These are phyloP conservation scores for Seiridium cupressi DNA, from an alignment of 2,329 filamentous ascomycete species.

Conservation along the genomic window DNA sequence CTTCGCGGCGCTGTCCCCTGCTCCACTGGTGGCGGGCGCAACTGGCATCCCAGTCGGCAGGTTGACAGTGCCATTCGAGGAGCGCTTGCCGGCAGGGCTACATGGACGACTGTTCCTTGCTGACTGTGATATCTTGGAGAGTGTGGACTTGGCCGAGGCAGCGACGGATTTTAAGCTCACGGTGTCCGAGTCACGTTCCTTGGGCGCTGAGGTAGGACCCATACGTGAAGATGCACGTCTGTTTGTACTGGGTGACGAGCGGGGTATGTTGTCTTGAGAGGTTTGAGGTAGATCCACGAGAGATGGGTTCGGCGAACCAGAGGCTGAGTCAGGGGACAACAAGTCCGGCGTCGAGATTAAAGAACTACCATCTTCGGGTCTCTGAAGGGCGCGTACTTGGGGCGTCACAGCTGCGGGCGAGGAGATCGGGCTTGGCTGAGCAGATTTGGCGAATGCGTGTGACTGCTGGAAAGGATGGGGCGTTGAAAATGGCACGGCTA, in stretches of 20 bases:
- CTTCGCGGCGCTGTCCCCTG: slow-evolving; percentile 13
- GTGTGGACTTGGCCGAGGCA: slow-evolving; percentile 52
- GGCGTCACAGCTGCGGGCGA: slow-evolving; percentile 41
- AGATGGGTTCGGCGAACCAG: slow-evolving; percentile 36
- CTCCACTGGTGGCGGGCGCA: slow-evolving; percentile 9
- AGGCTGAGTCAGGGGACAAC: slow-evolving; percentile 34
- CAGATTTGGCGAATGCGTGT: slow-evolving; percentile 67
- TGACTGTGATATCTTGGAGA: slow-evolving; percentile 46
- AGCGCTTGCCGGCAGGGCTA: slow-evolving; percentile 21
- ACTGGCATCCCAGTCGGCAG: slow-evolving; percentile 14
- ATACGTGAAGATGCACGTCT: slow-evolving; percentile 12
- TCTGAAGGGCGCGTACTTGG: slow-evolving; percentile 34
- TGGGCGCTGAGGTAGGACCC: slow-evolving; percentile 14
- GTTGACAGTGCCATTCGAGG: slow-evolving; percentile 4
- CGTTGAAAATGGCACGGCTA: slow-evolving; percentile 78
- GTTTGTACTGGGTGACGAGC: slow-evolving; percentile 15
- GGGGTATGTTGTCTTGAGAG: slow-evolving; percentile 18
- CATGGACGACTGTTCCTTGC: slow-evolving; percentile 28
- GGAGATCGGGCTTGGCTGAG: slow-evolving; percentile 39
- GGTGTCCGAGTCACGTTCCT: slow-evolving; percentile 45
- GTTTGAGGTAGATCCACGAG: slow-evolving; percentile 23
- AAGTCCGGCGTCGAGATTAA: slow-evolving; percentile 47
- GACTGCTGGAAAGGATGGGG: slow-evolving; percentile 75
- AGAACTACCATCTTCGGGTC: slow-evolving; percentile 37
- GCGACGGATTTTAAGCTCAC: slow-evolving; percentile 55